Conservation (phyloP, 331 rosid species). For the Telfairia occidentalis region DNA sequence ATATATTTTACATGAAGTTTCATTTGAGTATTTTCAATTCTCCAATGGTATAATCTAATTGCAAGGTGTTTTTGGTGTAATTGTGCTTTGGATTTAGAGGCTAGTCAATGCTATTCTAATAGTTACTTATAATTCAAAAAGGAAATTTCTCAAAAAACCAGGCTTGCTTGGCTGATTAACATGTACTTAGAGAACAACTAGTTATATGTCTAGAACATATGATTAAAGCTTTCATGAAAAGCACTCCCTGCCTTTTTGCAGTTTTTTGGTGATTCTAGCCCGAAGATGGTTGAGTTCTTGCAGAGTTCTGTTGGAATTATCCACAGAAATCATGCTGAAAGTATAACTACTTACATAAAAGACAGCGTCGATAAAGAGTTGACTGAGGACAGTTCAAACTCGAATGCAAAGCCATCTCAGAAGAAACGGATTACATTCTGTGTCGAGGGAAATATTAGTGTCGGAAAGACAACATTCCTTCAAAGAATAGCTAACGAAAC, state of each 20-base stretch:
- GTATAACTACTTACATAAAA: constrained; percentile 75
- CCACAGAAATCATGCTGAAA: constrained; percentile 95
- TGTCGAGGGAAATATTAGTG: constrained; percentile 94
- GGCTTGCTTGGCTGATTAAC: background rate
- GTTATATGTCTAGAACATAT: background rate
- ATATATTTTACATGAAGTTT: background rate
- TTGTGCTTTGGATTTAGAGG: background rate
- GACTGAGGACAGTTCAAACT: constrained; percentile 42
- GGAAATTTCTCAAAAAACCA: background rate
- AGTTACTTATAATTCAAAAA: background rate
- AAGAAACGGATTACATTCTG: constrained; percentile 81
- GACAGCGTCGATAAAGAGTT: constrained; percentile 80
- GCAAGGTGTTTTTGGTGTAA: background rate
- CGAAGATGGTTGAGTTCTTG: constrained; percentile 82
- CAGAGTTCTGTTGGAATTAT: constrained; percentile 88
- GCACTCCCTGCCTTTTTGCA: constrained; percentile 24
- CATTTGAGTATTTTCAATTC: background rate
- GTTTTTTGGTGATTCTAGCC: constrained; percentile 78
- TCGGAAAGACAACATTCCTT: constrained; percentile 88
- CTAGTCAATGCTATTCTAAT: background rate
- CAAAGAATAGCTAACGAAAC: constrained; percentile 91
- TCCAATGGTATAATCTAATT: background rate
- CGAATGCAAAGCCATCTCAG: constrained; percentile 24
- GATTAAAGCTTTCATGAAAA: constrained; percentile 2
- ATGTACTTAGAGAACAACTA: background rate